Percentiles rank a stretch among this genome's conserved stretches.
Conservation (phyloP, 2,329 filamentous ascomycete species). For the Chaetomiaceae sp. region DNA sequence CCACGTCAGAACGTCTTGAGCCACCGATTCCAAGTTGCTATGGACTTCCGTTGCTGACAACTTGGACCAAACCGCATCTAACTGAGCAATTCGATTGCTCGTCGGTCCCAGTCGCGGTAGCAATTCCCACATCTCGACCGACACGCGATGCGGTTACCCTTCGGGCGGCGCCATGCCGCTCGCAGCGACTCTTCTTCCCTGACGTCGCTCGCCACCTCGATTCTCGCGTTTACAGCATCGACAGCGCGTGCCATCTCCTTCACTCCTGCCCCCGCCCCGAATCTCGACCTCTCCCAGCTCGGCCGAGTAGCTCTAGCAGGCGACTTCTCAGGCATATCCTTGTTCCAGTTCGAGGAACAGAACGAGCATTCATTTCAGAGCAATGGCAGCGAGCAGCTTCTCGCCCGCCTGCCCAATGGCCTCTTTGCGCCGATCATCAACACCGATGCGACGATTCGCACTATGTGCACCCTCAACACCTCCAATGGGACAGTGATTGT, state of each 20-base stretch:
- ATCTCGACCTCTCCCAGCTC: conserved; percentile 73
- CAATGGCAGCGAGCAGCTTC: conserved; percentile 77
- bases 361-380: conserved; percentile 60
- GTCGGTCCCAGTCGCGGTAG: conserved; percentile 13
- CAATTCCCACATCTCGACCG: conserved; percentile 11
- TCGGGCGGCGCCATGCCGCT: conserved; percentile 40
- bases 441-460: conserved; percentile 78
- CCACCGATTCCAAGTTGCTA: conserved; percentile 13
- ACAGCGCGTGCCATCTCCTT: conserved; percentile 49
- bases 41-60: conserved; percentile 22
- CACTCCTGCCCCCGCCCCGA: conserved; percentile 58
- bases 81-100: conserved; percentile 20
- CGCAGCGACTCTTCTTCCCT: conserved; percentile 31
- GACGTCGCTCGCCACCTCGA: conserved; percentile 35
- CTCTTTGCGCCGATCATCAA: conserved; percentile 68
- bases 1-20: conserved; percentile 10
- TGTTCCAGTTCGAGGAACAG: conserved; percentile 83
- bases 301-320: conserved; percentile 83
- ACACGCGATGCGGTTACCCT: conserved; percentile 46
- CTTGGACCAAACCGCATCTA: conserved; percentile 18
- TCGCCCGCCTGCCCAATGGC: conserved; percentile 81
- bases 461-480: conserved; percentile 77
- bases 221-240: conserved; percentile 38
- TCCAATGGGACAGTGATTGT: conserved; percentile 68
- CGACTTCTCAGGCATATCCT: conserved; percentile 85